Evolutionary conservation across 192 early-diverging fungal genomes (phyloP).

Genomic region (Backusella tuberculispora): DNA sequence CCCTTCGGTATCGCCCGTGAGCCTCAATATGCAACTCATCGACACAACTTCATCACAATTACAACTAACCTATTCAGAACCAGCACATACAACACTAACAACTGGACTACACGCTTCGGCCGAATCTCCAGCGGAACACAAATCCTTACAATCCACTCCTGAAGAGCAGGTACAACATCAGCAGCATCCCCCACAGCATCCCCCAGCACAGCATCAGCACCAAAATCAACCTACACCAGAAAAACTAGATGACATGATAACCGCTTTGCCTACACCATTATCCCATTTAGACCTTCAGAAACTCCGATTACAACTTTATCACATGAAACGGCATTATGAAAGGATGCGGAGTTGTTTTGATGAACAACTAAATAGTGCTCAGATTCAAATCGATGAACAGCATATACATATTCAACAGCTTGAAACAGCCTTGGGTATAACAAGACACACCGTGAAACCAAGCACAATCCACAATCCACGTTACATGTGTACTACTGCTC

Average conservation of each 20-base stretch:
- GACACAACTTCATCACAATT: conserved; percentile 15
- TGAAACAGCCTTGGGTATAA: background rate
- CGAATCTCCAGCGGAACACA: conserved; percentile 4
- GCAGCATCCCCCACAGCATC: background rate
- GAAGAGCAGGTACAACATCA: background rate
- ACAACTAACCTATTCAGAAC: conserved; percentile 18
- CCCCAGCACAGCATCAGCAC: background rate
- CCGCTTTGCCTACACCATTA: background rate
- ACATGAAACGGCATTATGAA: conserved; percentile 20
- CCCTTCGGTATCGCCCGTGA: conserved; percentile 11
- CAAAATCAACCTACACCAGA: background rate
- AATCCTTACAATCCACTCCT: conserved; percentile 3
- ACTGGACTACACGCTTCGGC: background rate
- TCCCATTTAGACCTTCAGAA: conserved; percentile 8
- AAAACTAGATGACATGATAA: conserved; percentile 1
- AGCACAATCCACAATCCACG: conserved; percentile 8
- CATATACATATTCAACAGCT: conserved; percentile 9
- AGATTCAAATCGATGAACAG: conserved; percentile 23
- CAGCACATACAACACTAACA: background rate
- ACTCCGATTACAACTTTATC: conserved; percentile 10
- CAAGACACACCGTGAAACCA: background rate
- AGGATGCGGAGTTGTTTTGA: conserved; percentile 14
- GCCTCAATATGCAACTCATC: background rate
- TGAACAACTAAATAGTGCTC: conserved; percentile 14
- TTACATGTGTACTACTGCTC: background rate